Percentiles rank a stretch among this genome's conserved stretches.
Conservation (phyloP, 2,329 filamentous ascomycete species). For the Colletotrichum karsti region DNA sequence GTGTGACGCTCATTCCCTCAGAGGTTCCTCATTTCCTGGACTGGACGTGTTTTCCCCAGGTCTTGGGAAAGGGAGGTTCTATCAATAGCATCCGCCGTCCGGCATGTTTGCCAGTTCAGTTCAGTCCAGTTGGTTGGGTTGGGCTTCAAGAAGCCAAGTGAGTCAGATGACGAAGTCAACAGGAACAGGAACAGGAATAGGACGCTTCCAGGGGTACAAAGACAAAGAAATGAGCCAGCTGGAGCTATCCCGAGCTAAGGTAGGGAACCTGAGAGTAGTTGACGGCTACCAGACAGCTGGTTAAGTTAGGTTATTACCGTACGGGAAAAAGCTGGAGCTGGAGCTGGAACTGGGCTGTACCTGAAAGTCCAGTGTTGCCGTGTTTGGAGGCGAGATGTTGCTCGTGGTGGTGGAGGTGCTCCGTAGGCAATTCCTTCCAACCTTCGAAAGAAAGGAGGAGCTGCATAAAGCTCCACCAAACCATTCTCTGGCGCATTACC, state of each 20-base stretch:
- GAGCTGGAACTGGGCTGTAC: not conserved
- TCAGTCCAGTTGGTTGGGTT: too few relatives aligned
- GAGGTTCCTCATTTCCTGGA: slow-evolving; percentile 1
- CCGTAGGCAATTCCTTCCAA: too few relatives aligned
- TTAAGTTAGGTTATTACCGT: too few relatives aligned
- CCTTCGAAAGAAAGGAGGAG: not conserved
- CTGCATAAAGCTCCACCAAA: slow-evolving; percentile 11
- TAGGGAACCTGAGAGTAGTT: not conserved
- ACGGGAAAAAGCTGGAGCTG: not conserved
- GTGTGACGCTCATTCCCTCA: not conserved
- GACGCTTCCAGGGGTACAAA: too few relatives aligned
- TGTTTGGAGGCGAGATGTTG: not conserved
- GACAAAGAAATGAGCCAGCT: not conserved
- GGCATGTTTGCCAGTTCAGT: not conserved
- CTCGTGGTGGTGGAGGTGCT: too few relatives aligned
- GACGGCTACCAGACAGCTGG: too few relatives aligned
- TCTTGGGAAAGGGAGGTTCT: not conserved
- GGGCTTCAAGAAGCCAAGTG: too few relatives aligned
- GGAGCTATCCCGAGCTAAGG: slow-evolving; percentile 1
- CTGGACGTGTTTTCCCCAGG: not conserved
- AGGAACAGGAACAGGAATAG: too few relatives aligned
- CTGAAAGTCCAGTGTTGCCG: not conserved
- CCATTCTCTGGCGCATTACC: slow-evolving; percentile 4
- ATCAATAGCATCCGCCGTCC: not conserved
- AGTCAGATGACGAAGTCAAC: too few relatives aligned